Base-by-base conservation (phyloP, 1,139 yeast species). In the Zygosaccharomyces sapae region DNA sequence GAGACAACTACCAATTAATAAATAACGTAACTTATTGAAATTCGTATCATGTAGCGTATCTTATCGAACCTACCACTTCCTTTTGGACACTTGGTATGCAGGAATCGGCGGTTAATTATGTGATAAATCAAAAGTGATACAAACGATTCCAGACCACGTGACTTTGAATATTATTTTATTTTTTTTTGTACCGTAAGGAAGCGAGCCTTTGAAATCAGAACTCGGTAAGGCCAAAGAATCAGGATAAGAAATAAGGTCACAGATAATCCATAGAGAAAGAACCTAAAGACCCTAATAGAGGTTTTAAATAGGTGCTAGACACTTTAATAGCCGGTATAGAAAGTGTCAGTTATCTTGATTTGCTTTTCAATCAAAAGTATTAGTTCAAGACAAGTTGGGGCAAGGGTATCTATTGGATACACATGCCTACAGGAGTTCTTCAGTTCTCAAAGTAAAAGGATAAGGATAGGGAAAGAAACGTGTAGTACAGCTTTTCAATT, bases 361-460 rank as follows among this genome's bases (percentile, higher is more conserved):
- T 29, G 41, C 25, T 38, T 19, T 29, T 38, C 8, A 13, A 10
- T 16, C n/a, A 24, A 10, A 18, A 25, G n/a, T 16, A 5, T 38
- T 12, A 12, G 9, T 12, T 12, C 8, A 31, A 31, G 34, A 18
- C 18, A 5, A 31, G 19, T 31, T 31, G 18, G 34, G 34, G 41
- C 7, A 29, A 33, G 34, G 27, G 34, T 29, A 27, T 27, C 25
- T 30, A 38, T 22, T 8, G 6, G 33, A 38, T 38, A 38, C 41
- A 38, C 34, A 38, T 38, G 41, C 3, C 16, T 38, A 10, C 33
- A 24, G 40, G 40, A 37, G 18, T 8, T 10, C 31, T 29, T 27
- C 16, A 38, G 22, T 16, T 29, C n/a, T 29, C 6, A 29, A 16
- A 20, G 18, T 27, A 19, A 12, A 27, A 33, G 20, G 22, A 29